A percentile compares a stretch with the other conserved stretches of the same genome.
Conservation (phyloP, 2,329 filamentous ascomycete genomes). For the Diaporthe longicolla region DNA sequence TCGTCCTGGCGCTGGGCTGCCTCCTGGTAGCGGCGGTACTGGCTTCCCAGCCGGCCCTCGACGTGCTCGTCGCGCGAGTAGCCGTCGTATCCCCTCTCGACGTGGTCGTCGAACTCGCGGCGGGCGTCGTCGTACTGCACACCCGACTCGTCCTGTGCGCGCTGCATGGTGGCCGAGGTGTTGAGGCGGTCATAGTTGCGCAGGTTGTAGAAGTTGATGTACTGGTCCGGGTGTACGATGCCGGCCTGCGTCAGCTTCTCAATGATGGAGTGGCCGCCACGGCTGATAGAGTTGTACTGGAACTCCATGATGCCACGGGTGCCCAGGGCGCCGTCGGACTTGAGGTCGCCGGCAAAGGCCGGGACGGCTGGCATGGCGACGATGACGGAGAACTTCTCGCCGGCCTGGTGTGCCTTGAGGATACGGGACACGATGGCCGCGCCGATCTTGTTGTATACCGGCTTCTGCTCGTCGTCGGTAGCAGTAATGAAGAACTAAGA, state of each 20-base stretch:
- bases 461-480: constrained; percentile 77
- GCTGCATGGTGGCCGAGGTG: constrained; percentile 71
- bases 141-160: constrained; percentile 73
- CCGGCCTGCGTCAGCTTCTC: constrained; percentile 76
- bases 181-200: constrained; percentile 90
- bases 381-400: constrained; percentile 80
- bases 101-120: constrained; percentile 72
- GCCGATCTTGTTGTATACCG: constrained; percentile 84
- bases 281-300: constrained; percentile 84
- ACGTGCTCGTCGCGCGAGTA: constrained; percentile 50
- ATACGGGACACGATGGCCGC: constrained; percentile 85
- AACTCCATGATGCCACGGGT: constrained; percentile 92
- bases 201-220: constrained; percentile 89
- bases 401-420: constrained; percentile 75
- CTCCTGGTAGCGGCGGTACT: constrained; percentile 80
- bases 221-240: constrained; percentile 76
- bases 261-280: constrained; percentile 83
- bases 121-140: constrained; percentile 77
- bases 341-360: constrained; percentile 85
- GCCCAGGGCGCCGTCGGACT: constrained; percentile 78
- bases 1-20: constrained; percentile 70
- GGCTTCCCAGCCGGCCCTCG: constrained; percentile 55
- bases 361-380: constrained; percentile 85
- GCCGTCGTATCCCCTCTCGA: constrained; percentile 61
- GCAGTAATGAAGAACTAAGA: constrained; percentile 87